Percentiles rank a stretch among this genome's conserved stretches.
These are phyloP conservation scores for Euptelea pleiosperma DNA, from an alignment of 164 flowering plant species.

Conservation along the genomic window DNA sequence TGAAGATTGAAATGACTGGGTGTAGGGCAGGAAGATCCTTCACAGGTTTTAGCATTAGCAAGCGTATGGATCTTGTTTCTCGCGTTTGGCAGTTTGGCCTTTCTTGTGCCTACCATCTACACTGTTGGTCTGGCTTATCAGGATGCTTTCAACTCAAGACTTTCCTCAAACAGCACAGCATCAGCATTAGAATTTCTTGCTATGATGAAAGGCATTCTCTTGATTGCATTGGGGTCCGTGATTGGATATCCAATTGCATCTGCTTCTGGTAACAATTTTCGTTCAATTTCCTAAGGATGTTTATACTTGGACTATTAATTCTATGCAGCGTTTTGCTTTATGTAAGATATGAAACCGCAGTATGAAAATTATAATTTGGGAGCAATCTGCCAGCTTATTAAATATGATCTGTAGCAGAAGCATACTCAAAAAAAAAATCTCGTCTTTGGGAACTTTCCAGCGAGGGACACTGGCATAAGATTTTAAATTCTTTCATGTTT, in stretches of 20 bases:
- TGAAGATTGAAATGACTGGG: conserved; percentile 29
- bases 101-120: conserved; percentile 59
- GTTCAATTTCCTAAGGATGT: background rate
- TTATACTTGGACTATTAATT: too few species aligned
- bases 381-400: too few species aligned
- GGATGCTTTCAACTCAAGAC: conserved; percentile 42
- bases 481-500: too few species aligned
- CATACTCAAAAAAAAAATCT: too few species aligned
- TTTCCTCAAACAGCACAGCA: conserved; percentile 30
- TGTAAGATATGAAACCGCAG: too few species aligned
- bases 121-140: conserved; percentile 52
- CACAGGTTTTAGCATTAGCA: conserved; percentile 80
- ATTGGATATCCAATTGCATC: conserved; percentile 78
- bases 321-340: too few species aligned
- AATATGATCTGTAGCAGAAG: too few species aligned
- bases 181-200: conserved; percentile 39
- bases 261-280: conserved; percentile 66
- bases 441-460: too few species aligned
- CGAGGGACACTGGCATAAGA: too few species aligned
- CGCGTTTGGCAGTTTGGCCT: conserved; percentile 59
- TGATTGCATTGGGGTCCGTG: conserved; percentile 54
- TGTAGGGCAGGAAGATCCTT: conserved; percentile 99
- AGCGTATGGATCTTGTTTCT: conserved; percentile 82
- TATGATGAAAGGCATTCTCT: conserved; percentile 47
- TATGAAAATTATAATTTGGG: too few species aligned